phyloP scores from a whole-genome alignment of 2,329 filamentous ascomycete genomes.

The Diaporthe vaccinii region DNA sequence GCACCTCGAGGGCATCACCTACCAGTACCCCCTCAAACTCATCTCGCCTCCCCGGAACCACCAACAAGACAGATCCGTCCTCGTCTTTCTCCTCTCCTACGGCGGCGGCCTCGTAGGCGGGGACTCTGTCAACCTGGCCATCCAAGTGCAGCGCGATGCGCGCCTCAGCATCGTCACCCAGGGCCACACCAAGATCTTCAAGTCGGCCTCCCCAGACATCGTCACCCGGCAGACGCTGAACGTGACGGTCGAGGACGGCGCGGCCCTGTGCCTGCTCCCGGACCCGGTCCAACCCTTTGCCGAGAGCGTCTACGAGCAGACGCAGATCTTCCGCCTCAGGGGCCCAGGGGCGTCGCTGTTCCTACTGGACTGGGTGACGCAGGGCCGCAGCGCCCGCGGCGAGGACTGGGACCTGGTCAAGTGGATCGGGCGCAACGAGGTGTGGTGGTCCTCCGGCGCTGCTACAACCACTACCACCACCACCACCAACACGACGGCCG shows the following conservation, averaged over 20 bases:
- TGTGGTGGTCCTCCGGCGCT: constrained; percentile 68
- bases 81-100: constrained; percentile 93
- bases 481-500: constrained; percentile 43
- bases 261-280: constrained; percentile 78
- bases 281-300: constrained; percentile 95
- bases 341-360: constrained; percentile 74
- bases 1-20: constrained; percentile 80
- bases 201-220: constrained; percentile 71
- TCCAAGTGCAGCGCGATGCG: constrained; percentile 74
- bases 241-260: constrained; percentile 63
- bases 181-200: constrained; percentile 97
- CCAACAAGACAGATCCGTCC: constrained; percentile 72
- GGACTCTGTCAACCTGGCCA: constrained; percentile 81
- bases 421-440: constrained; percentile 89
- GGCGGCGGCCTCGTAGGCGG: constrained; percentile 93
- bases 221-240: constrained; percentile 70
- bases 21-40: constrained; percentile 95
- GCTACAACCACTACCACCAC: constrained; percentile 36
- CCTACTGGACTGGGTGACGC: constrained; percentile 93
- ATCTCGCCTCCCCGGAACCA: constrained; percentile 81
- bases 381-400: constrained; percentile 85
- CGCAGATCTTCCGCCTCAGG: constrained; percentile 79
- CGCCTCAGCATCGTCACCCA: constrained; percentile 77
- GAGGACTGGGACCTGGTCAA: constrained; percentile 88
- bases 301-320: constrained; percentile 85